A percentile compares a stretch with the other conserved stretches of the same genome.
phyloP scores from a whole-genome alignment of 108 stramenopile genomes.

The Ochromonas danica region DNA sequence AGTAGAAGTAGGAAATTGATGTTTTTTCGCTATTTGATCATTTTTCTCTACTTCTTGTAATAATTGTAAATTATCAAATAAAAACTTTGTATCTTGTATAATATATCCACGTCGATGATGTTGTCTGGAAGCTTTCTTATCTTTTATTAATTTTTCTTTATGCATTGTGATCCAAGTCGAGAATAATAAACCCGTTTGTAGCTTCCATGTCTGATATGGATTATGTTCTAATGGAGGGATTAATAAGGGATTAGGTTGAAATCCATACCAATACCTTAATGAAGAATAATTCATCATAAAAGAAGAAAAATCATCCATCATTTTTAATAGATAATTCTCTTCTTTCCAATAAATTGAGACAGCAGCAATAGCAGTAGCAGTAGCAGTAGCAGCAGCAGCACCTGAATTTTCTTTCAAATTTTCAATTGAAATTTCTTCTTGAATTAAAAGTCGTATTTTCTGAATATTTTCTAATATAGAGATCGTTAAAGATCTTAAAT shows the following conservation, averaged over 20 bases:
- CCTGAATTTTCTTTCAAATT: no score
- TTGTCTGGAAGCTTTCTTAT: not conserved
- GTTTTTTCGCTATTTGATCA: no score
- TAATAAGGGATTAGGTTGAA: not conserved
- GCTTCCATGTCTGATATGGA: not conserved
- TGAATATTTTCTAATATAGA: not conserved
- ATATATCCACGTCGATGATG: not conserved
- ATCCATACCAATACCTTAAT: not conserved
- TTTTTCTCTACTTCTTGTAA: not conserved
- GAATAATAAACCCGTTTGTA: not conserved
- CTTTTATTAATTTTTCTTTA: not conserved
- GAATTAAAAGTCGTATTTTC: not conserved
- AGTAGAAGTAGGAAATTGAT: no score
- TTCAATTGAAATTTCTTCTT: not conserved
- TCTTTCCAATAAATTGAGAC: not conserved
- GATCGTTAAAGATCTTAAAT: not conserved
- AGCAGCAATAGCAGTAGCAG: not conserved
- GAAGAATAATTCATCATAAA: not conserved
- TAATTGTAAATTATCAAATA: not conserved
- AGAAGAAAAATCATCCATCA: not conserved
- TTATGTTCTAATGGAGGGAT: not conserved
- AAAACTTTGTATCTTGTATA: not conserved
- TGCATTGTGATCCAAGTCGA: not conserved
- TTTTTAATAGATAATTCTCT: slow-evolving; percentile 12
- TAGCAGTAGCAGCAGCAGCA: no score